phyloP scores from a whole-genome alignment of 345 rosid species.

The Nasturtium officinale region DNA sequence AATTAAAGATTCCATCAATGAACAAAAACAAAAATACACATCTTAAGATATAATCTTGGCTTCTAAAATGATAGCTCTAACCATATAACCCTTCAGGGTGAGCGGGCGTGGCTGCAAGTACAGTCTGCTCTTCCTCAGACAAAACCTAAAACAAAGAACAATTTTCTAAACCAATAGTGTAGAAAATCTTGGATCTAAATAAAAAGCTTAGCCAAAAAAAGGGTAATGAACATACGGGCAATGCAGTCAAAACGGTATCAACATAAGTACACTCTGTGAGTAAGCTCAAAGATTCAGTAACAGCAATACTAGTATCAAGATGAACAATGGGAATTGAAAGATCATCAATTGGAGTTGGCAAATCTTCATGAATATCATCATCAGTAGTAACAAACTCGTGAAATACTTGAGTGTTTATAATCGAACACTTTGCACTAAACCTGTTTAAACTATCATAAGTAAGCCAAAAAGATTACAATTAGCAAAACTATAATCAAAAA shows the following conservation, averaged over 20 bases:
- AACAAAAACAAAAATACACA: neutral
- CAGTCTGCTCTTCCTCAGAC: constrained; percentile 85
- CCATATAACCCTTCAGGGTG: constrained; percentile 87
- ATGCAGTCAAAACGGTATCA: constrained; percentile 68
- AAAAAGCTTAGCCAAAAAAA: constrained; percentile 4
- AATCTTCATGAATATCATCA: constrained; percentile 52
- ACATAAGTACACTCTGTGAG: constrained; percentile 63
- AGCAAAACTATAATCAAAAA: neutral
- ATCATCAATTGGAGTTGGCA: constrained; percentile 44
- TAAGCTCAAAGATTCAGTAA: constrained; percentile 61
- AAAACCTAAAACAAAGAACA: constrained; percentile 58
- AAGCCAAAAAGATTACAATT: neutral
- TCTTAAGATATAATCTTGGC: neutral
- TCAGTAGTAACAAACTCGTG: constrained; percentile 52
- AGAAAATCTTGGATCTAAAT: neutral
- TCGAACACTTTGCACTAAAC: constrained; percentile 61
- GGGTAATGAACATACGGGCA: constrained; percentile 61
- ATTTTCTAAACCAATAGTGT: neutral
- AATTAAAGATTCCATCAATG: neutral
- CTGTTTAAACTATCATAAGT: constrained; percentile 50
- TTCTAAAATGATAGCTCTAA: constrained; percentile 35
- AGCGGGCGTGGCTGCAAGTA: constrained; percentile 91
- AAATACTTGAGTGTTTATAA: constrained; percentile 59
- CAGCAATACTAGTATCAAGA: constrained; percentile 61
- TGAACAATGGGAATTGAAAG: constrained; percentile 67